Base-by-base conservation (phyloP, 2,329 filamentous ascomycete species). In the Diaporthe capsici region DNA sequence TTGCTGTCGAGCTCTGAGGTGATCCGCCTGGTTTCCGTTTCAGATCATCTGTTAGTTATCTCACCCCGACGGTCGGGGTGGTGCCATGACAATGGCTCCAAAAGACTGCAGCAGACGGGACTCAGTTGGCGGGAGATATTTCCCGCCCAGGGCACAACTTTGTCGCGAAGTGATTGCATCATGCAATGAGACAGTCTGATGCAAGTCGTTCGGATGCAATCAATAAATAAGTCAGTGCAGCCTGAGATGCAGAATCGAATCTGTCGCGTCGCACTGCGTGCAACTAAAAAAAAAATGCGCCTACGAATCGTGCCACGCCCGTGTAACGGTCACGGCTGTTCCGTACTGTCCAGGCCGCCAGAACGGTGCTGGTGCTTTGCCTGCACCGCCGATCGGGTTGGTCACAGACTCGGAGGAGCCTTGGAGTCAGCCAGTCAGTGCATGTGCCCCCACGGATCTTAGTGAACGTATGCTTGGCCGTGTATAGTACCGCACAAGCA, bases 251-350 rank as follows among this genome's bases (percentile, higher is more conserved):
- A 73, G 58, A 12, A 44, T 65, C 71, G 58, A 47, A 73, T 73
- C 65, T 55, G 49, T 73, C 58, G 58, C 42, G 49, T 73, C 58
- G 37, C 71, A 73, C 58, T 17, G 58, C 71, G 25, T 65, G 58
- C 13, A 34, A 57, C 71, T 47, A 73, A 65, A 31, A 65, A 47
- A 53, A 13, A 28, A 31, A 25, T 39, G 39, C 17, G 28, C 17
- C 47, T 47, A 53, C 20, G 49, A 65, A 73, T 57, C 57, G 25
- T 55, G 71, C 53, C 71, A 65, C 28, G 71, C 34, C 37, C 17
- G 71, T 73, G 71, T 65, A 37, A 68, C 44, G 44, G 44, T 39
- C 63, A 67, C 63, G 20, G 44, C 44, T 31, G 42, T 8, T 17
- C 60, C 39, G 25, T 65, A 47, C 34, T 12, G 20, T 60, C 9